Evolutionary conservation across 2,329 filamentous ascomycete genomes (phyloP).

Genomic region (Epichloe gansuensis): DNA sequence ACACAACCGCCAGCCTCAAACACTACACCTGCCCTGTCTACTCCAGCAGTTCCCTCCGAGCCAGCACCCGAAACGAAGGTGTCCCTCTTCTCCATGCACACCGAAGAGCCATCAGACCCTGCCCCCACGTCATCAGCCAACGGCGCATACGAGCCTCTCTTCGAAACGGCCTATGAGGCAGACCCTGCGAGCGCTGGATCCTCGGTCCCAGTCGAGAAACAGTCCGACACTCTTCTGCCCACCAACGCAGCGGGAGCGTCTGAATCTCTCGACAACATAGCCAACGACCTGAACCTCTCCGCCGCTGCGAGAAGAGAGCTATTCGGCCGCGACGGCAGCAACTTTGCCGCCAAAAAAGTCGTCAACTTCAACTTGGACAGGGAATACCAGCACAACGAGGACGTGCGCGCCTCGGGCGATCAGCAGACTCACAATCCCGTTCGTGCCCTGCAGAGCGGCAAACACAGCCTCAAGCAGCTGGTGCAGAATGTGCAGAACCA

Average conservation of each 20-base stretch:
- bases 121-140: conserved; percentile 10
- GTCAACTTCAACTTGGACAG: conserved; percentile 80
- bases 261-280: conserved; percentile 58
- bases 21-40: not conserved
- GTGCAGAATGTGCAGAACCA: conserved; percentile 73
- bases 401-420: conserved; percentile 56
- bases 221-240: conserved; percentile 14
- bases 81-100: conserved; percentile 56
- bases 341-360: conserved; percentile 39
- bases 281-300: conserved; percentile 66
- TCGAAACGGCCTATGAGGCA: conserved; percentile 22
- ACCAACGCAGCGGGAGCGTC: conserved; percentile 15
- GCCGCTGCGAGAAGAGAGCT: conserved; percentile 67
- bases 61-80: conserved; percentile 36
- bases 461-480: conserved; percentile 79
- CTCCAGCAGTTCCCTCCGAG: conserved; percentile 6
- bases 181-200: not conserved
- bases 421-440: conserved; percentile 69
- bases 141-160: conserved; percentile 39
- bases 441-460: conserved; percentile 66
- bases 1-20: conserved; percentile 7
- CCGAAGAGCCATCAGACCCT: conserved; percentile 23
- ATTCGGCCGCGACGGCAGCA: conserved; percentile 54
- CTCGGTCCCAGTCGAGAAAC: conserved; percentile 3
- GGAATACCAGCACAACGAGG: conserved; percentile 79